A percentile compares a stretch with the other conserved stretches of the same genome.
Evolutionary conservation across 768 basidiomycete species (phyloP).

Genomic region (Termitomyces sp.): DNA sequence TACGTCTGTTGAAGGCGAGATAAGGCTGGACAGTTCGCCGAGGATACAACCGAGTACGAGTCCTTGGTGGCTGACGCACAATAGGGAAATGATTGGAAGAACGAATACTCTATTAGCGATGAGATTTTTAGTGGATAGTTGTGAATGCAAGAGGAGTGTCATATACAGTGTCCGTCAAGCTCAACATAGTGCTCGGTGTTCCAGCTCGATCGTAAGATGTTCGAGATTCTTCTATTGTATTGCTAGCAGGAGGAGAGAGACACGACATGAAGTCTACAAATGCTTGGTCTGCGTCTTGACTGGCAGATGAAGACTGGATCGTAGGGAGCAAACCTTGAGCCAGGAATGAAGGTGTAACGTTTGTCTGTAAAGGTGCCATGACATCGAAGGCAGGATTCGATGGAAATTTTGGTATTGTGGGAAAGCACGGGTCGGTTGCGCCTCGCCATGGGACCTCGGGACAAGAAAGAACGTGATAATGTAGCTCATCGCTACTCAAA

Average conservation of each 20-base stretch:
- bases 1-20: background rate
- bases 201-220: background rate
- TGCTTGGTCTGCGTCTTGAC: slow-evolving; percentile 2
- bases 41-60: background rate
- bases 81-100: background rate
- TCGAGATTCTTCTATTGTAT: background rate
- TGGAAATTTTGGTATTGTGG: background rate
- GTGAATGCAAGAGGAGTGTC: background rate
- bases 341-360: background rate
- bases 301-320: background rate
- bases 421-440: background rate
- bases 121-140: background rate
- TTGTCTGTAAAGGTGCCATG: background rate
- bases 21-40: slow-evolving; percentile 4
- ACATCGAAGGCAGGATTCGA: background rate
- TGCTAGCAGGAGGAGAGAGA: background rate
- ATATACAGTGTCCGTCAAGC: background rate
- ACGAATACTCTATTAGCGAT: background rate
- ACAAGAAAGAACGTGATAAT: slow-evolving; percentile 7
- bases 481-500: slow-evolving; percentile 10
- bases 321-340: background rate
- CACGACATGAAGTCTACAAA: slow-evolving; percentile 9
- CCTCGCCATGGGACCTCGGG: background rate
- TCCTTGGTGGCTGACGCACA: background rate
- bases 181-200: background rate